These are phyloP conservation scores for Phytophthora cajani DNA, from an alignment of 352 stramenopile genomes.

Conservation along the genomic window DNA sequence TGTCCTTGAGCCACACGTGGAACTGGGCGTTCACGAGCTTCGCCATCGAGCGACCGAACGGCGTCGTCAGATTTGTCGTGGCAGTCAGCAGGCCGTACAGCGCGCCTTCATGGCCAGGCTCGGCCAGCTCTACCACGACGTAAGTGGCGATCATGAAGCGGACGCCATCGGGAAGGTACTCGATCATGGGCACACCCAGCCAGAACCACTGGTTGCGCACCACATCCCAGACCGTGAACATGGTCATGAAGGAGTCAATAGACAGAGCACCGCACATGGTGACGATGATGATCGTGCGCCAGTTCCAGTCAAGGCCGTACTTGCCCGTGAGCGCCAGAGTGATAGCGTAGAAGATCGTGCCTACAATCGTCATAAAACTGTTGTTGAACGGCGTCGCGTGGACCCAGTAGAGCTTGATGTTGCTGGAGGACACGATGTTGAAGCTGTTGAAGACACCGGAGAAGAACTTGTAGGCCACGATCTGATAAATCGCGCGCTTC, in stretches of 20 bases:
- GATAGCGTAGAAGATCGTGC: conserved; percentile 46
- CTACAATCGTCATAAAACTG: conserved; percentile 58
- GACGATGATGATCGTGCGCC: conserved; percentile 52
- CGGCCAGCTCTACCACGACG: conserved; percentile 65
- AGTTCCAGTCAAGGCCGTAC: conserved; percentile 66
- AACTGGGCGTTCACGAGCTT: conserved; percentile 65
- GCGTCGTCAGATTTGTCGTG: conserved; percentile 53
- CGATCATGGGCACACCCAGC: conserved; percentile 58
- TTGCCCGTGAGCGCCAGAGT: conserved; percentile 52
- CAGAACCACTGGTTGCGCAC: conserved; percentile 73
- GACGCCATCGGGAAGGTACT: conserved; percentile 56
- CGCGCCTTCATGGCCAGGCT: conserved; percentile 56
- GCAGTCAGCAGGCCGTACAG: conserved; percentile 66
- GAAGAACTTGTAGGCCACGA: conserved; percentile 71
- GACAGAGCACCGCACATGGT: conserved; percentile 44
- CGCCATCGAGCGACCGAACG: conserved; percentile 51
- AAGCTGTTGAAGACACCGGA: conserved; percentile 65
- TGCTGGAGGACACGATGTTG: conserved; percentile 57
- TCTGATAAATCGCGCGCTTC: conserved; percentile 46
- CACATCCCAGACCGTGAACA: conserved; percentile 63
- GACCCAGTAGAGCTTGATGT: conserved; percentile 63
- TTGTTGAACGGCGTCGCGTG: conserved; percentile 64
- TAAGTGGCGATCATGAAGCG: conserved; percentile 71
- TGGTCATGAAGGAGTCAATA: conserved; percentile 57
- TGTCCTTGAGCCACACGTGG: conserved; percentile 57